Base-by-base conservation (phyloP, 2,329 filamentous ascomycete species). In the Aspergillus fischeri region DNA sequence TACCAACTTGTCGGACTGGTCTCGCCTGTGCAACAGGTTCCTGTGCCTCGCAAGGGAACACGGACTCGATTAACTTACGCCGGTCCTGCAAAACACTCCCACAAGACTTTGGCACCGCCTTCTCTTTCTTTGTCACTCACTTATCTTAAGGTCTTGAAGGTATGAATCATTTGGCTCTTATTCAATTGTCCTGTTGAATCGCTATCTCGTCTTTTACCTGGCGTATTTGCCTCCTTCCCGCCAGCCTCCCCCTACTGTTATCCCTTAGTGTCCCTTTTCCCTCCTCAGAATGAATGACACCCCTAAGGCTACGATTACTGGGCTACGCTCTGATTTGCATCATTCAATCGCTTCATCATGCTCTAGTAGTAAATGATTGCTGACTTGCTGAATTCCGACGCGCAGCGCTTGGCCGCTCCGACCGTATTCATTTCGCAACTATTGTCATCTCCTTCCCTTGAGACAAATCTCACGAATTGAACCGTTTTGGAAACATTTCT, bases 51-150 rank as follows among this genome's bases (percentile, higher is more conserved):
- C 54, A 51, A 60, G 52, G 53, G 49, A 53, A 59, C 21, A 58
- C 51, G 51, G 50, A 64, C 55, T 63, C 60, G 57, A 60, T 62
- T 58, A 21, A 21, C 42, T 24, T 10, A 20, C 42, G 21, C 20
- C 42, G 21, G 58, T 58, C 56, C 49, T 52, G 59, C 32, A 38
- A 38, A 38, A 7, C 32, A 38, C 32, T 38, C 14, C 29, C 32
- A 38, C 14, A 57, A 60, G 54, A 60, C 57, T 52, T 48, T 59
- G 58, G 52, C 41, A 60, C 56, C 56, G 58, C 58, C 55, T 61
- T 62, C 56, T 58, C 53, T 57, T 64, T 67, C 63, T 58, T 63
- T 60, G 68, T 72, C 68, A 64, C 61, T 72, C 69, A 59, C 68
- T 71, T 61, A 47, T 47, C 14, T 7, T 47, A 25, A 52, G 58